Conservation (phyloP, 225 moss, liverwort and hornwort genomes). For the Bryum argenteum region DNA sequence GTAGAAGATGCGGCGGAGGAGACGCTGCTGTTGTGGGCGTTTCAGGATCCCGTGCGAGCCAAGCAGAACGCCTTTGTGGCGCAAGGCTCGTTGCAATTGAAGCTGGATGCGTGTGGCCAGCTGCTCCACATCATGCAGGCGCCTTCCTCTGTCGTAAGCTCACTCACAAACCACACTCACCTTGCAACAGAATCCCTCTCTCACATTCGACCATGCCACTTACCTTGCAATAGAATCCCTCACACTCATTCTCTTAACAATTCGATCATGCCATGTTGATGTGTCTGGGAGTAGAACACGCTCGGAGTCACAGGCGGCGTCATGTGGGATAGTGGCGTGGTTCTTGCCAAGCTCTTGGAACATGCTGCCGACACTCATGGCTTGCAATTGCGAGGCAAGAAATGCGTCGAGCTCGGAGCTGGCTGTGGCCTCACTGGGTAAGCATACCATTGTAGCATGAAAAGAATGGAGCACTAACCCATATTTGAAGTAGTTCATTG, state of each 20-base stretch:
- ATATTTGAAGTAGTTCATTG: too few species aligned
- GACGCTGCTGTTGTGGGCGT: constrained; percentile 83
- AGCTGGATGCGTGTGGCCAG: constrained; percentile 86
- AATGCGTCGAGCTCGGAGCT: constrained; percentile 83
- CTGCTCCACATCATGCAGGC: constrained; percentile 74
- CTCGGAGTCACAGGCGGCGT: constrained; percentile 95
- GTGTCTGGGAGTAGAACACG: constrained; percentile 47
- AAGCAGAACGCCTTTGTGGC: constrained; percentile 70
- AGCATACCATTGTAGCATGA: neutral
- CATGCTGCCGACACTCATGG: constrained; percentile 63
- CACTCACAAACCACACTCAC: neutral
- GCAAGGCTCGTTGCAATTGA: constrained; percentile 63
- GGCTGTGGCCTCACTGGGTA: constrained; percentile 93
- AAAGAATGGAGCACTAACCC: too few species aligned
- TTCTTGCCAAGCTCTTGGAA: constrained; percentile 92
- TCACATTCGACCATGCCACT: neutral
- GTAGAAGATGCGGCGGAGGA: constrained; percentile 86
- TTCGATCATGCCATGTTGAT: constrained; percentile 1
- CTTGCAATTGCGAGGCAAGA: constrained; percentile 64
- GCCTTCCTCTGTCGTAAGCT: constrained; percentile 67
- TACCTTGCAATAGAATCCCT: neutral
- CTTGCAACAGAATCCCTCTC: neutral
- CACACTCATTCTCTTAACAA: too few species aligned
- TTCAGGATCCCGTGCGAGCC: constrained; percentile 78
- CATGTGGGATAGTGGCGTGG: constrained; percentile 97